Percentiles rank a stretch among this genome's conserved stretches.
phyloP scores from a whole-genome alignment of 768 basidiomycete species.

The Leucosporidium yakuticum region DNA sequence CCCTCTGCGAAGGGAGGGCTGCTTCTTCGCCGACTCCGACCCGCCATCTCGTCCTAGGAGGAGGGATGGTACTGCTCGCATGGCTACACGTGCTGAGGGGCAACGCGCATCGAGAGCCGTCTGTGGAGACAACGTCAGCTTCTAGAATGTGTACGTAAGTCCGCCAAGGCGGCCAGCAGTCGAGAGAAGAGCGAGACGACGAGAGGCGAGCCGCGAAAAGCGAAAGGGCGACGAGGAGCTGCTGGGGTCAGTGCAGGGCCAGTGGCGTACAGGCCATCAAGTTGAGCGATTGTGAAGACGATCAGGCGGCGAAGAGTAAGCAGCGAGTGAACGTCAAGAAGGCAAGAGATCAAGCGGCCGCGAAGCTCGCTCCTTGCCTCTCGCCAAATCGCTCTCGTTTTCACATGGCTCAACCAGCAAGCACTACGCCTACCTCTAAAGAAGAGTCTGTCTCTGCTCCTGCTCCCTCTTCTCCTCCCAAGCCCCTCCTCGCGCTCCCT shows the following conservation, averaged over 20 bases:
- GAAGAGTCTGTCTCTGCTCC: no score
- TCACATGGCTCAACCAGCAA: neutral
- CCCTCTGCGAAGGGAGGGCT: no score
- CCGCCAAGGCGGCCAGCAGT: neutral
- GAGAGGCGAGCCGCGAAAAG: neutral
- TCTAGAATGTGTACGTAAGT: neutral
- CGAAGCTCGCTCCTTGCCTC: neutral
- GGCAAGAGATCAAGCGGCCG: neutral
- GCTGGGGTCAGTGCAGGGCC: neutral
- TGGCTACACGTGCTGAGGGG: neutral
- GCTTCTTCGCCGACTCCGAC: neutral
- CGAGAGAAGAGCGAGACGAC: neutral
- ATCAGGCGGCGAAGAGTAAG: no score
- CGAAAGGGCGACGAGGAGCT: neutral
- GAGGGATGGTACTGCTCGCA: neutral
- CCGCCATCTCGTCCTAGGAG: neutral
- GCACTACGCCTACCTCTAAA: no score
- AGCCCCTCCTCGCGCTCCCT: slow-evolving; percentile 19
- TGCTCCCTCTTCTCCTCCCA: no score
- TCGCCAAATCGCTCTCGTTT: neutral
- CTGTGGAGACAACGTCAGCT: neutral
- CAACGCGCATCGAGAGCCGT: neutral
- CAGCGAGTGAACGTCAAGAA: neutral
- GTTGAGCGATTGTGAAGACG: no score
- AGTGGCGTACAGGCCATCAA: no score